phyloP scores from a whole-genome alignment of 1,284 basidiomycete species.

The Rhodotorula sp. region DNA sequence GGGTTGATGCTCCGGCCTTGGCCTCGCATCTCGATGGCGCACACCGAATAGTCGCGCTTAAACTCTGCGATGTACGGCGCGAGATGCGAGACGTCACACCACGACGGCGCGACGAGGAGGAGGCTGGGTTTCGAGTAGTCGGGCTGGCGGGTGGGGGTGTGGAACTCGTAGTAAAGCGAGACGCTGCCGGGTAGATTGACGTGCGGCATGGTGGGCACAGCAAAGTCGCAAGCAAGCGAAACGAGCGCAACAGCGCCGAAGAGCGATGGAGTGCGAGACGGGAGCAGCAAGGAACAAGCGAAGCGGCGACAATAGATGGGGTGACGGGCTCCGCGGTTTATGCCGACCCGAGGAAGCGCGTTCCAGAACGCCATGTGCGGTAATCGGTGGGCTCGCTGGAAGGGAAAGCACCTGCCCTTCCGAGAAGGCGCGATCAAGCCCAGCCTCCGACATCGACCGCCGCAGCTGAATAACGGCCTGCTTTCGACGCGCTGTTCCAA shows the following conservation, averaged over 20 bases:
- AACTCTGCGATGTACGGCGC: slow-evolving; percentile 18
- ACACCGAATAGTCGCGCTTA: slow-evolving; percentile 8
- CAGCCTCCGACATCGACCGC: no score
- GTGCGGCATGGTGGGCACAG: slow-evolving; percentile 18
- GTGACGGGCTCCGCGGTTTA: no score
- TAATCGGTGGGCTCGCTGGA: no score
- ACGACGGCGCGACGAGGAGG: slow-evolving; percentile 26
- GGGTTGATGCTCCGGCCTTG: slow-evolving; percentile 17
- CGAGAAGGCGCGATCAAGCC: no score
- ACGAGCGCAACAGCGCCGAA: background rate
- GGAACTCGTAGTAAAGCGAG: slow-evolving; percentile 23
- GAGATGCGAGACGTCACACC: slow-evolving; percentile 18
- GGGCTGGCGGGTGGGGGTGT: background rate
- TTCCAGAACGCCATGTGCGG: no score
- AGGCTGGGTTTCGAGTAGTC: slow-evolving; percentile 17
- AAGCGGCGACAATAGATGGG: no score
- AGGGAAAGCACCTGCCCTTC: no score
- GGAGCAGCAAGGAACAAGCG: background rate
- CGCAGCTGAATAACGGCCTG: no score
- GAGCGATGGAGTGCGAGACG: background rate
- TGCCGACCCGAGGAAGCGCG: no score
- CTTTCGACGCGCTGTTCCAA: no score
- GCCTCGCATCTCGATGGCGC: slow-evolving; percentile 13
- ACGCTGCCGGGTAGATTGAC: slow-evolving; percentile 13
- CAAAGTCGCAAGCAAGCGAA: background rate